phyloP scores from a whole-genome alignment of 192 early-diverging fungal species.

The Blastocladiella britannica region DNA sequence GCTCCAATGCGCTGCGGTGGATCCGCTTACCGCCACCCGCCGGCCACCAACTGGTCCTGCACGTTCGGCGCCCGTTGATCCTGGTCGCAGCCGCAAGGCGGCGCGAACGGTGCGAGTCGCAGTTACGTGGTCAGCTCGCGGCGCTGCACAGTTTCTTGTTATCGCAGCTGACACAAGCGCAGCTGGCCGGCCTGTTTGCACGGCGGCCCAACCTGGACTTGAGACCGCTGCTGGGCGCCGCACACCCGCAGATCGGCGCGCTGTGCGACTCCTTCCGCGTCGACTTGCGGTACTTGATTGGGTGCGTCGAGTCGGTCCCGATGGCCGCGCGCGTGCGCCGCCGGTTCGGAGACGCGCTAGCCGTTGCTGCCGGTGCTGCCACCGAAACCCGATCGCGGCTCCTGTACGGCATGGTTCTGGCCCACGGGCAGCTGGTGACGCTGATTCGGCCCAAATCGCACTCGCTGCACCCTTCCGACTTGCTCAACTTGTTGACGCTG shows the following conservation, averaged over 20 bases:
- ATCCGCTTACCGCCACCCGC: constrained; percentile 18
- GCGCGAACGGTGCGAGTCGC: constrained; percentile 46
- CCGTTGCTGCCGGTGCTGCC: constrained; percentile 11
- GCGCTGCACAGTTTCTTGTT: constrained; percentile 67
- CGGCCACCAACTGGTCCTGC: constrained; percentile 59
- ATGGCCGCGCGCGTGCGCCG: constrained; percentile 44
- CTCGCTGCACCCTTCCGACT: constrained; percentile 58
- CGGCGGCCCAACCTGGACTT: constrained; percentile 74
- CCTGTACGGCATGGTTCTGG: constrained; percentile 58
- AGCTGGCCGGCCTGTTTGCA: constrained; percentile 70
- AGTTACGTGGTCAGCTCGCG: constrained; percentile 59
- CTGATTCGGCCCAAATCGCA: constrained; percentile 49
- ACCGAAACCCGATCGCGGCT: constrained; percentile 18
- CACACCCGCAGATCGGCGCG: constrained; percentile 63
- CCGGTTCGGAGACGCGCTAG: constrained; percentile 38
- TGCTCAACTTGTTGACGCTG: constrained; percentile 65
- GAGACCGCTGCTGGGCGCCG: constrained; percentile 54
- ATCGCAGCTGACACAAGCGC: constrained; percentile 54
- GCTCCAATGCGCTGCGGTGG: constrained; percentile 32
- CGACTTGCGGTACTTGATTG: constrained; percentile 51
- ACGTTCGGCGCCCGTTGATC: constrained; percentile 59
- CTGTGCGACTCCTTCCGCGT: constrained; percentile 44
- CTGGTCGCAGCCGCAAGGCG: constrained; percentile 60
- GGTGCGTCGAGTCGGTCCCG: constrained; percentile 50
- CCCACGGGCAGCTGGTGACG: constrained; percentile 54